Conservation (phyloP, 2,329 filamentous ascomycete species). For the Aspergillus texensis region DNA sequence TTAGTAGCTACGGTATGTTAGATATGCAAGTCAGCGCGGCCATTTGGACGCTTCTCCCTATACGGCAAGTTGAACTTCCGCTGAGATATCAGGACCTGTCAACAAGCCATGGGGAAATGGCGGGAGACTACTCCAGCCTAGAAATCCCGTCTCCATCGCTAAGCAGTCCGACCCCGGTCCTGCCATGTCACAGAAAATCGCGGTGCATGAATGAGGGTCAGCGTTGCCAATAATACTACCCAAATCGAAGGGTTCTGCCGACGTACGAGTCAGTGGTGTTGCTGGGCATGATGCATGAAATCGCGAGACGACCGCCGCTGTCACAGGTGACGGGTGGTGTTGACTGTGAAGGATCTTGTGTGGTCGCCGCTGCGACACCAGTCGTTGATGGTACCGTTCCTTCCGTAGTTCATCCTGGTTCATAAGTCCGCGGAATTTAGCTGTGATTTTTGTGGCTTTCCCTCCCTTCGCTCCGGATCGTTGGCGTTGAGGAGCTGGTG, state of each 20-base stretch:
- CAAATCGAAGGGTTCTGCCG: constrained; percentile 25
- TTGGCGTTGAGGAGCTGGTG: constrained; percentile 43
- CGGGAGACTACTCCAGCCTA: constrained; percentile 23
- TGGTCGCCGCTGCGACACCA: constrained; percentile 17
- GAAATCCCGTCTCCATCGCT: constrained; percentile 21
- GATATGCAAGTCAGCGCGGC: constrained; percentile 14
- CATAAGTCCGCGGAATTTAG: constrained; percentile 32
- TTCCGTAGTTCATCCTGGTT: constrained; percentile 28
- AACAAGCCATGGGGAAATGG: constrained; percentile 20
- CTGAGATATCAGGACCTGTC: constrained; percentile 19
- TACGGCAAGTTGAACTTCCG: constrained; percentile 24
- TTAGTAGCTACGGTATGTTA: constrained; percentile 10
- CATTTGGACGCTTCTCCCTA: constrained; percentile 8
- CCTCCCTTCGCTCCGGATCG: constrained; percentile 46
- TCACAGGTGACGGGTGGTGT: constrained; percentile 13
- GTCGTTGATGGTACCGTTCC: constrained; percentile 22
- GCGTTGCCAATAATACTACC: constrained; percentile 32
- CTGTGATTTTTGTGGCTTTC: constrained; percentile 40
- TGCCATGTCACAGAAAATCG: constrained; percentile 32
- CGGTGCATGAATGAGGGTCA: constrained; percentile 25
- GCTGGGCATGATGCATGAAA: constrained; percentile 17
- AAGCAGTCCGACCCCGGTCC: constrained; percentile 22
- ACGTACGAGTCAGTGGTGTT: constrained; percentile 20
- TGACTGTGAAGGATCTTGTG: constrained; percentile 20
- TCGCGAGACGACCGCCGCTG: constrained; percentile 14